A percentile compares a stretch with the other conserved stretches of the same genome.
Evolutionary conservation across 169 alveolate genomes (phyloP).

Genomic region (Plasmodium reichenowi): DNA sequence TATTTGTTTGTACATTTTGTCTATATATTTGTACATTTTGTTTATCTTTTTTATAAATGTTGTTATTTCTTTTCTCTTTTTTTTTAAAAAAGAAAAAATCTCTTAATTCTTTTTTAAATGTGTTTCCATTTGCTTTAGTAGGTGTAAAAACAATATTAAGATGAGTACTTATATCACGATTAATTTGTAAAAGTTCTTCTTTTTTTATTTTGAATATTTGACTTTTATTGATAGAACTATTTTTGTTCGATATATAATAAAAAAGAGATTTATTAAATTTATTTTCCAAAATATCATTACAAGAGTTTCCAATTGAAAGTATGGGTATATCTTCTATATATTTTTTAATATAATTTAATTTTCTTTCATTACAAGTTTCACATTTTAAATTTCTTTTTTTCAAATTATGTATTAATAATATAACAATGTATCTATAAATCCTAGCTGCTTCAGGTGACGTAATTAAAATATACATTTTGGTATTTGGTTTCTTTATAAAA

Average conservation of each 20-base stretch:
- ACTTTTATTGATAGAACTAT: not conserved
- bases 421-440: conserved; percentile 33
- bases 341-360: not conserved
- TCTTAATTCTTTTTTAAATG: conserved; percentile 25
- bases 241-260: not conserved
- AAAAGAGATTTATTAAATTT: conserved; percentile 11
- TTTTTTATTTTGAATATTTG: not conserved
- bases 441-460: conserved; percentile 71
- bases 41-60: not conserved
- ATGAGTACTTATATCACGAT: not conserved
- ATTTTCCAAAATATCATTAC: conserved; percentile 21
- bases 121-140: conserved; percentile 30
- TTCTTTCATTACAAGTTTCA: not conserved
- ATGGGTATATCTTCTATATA: conserved; percentile 16
- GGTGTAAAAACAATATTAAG: conserved; percentile 57
- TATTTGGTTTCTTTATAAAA: not conserved
- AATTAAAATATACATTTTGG: conserved; percentile 27
- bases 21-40: too few species aligned
- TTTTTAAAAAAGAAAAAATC: not conserved
- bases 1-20: too few species aligned
- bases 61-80: not conserved
- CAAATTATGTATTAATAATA: conserved; percentile 27
- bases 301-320: conserved; percentile 40
- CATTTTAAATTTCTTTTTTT: not conserved
- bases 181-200: conserved; percentile 19